Base-by-base conservation (phyloP, 371 early-diverging fungal species). In the Mucor velutinosus region DNA sequence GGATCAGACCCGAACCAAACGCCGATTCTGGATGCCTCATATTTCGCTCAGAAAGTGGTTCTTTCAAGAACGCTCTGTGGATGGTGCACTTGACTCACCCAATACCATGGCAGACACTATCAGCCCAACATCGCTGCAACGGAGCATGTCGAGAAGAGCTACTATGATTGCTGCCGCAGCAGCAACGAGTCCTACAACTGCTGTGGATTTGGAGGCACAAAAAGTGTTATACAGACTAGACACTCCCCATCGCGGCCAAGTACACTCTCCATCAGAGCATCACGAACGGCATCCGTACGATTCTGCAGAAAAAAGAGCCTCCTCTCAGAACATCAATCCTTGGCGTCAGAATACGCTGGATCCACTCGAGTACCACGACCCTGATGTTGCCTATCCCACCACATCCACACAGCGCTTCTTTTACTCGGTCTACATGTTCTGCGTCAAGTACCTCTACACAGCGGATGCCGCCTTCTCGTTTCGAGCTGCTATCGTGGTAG, bases 321-420 rank as follows among this genome's bases (percentile, higher is more conserved):
- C 32, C 3, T 51, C 51, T 12, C 51, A 51, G 11, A 23, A 32
- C 15, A 58, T 27, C 3, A 69, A 32, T 15, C 49, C 64, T 21
- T 74, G 74, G 74, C 12, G 62, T 29, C 56, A 66, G 12, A 74
- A 67, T 30, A 58, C 61, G 19, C 49, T 76, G 21, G 73, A 76
- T 65, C 76, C 76, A 6, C 19, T 70, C 21, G 67, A 60, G 2
- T 80, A 83, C 62, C 79, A 80, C 55, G 83, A 83, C 60, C 83
- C 83, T 0, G 83, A 83, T 61, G 80, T 76, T 0, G 71, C 77
- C 27, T 77, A 75, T 45, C 83, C 83, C 0, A 64, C 67, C 0
- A 83, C 79, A 8, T 58, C 69, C 0, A 63, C 58, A 32, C 79
- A 83, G 21, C 35, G 66, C 0, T 70, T 76, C 17, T 83, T 75